Evolutionary conservation across 768 basidiomycete species (phyloP), one percentile per base, ranked within the genome.

Genomic region (Obba rivulosa): DNA sequence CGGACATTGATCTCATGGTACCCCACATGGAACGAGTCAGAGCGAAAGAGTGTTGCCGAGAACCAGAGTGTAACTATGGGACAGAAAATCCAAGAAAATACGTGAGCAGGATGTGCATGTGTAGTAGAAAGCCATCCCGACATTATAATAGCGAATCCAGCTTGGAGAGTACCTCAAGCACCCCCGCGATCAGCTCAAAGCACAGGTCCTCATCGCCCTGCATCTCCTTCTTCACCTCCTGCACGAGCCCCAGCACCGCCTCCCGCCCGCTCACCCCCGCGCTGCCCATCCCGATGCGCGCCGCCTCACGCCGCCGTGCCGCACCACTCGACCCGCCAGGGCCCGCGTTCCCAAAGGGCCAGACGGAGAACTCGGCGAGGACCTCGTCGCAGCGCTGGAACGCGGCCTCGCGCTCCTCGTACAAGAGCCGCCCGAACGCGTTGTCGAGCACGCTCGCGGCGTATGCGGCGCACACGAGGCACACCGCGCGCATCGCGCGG

Each of bases 361-460:
- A 99, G 24, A 73, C 75, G 23, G 81, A 76, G 65, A 98, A 98
- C 68, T 94, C 95, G 38, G 83, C 86, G 28, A 99, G 71, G 21
- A 99, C 81, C 54, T 99, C 96, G 62, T 99, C 95, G 57, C 91
- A 92, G 51, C 96, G 72, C 55, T 83, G 84, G 64, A 97, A 96
- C 25, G 95, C 94, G 3, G 81, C 83, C 71, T 99, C 96, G 46
- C 95, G 70, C 46, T 93, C 89, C 65, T 98, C 96, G 60, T 95
- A 98, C 14, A 81, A 84, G 21, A 98, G 70, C 52, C 92, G 72
- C 47, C 83, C 81, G 57, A 97, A 87, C 8, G 93, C 92, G 60
- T 97, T 96, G 62, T 98, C 96, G 48, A 97, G 76, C 28, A 98
- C 95, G 61, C 84, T 91, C 8, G 94, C 95, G 0, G 94, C 91